Conservation (phyloP, 345 rosid species). For the Rhizophora apiculata region DNA sequence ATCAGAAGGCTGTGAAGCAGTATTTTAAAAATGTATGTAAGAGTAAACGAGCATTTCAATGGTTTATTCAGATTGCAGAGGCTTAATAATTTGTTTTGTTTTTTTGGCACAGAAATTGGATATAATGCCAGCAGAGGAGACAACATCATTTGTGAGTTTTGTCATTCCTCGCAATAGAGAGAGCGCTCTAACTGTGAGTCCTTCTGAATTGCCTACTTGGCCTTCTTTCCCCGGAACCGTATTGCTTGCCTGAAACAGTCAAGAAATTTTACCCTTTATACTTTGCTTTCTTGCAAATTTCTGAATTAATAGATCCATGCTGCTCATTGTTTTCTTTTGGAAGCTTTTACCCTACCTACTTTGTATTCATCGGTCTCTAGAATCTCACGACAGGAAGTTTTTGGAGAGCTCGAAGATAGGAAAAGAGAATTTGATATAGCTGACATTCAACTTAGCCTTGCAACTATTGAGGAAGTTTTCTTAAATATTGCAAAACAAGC, state of each 20-base stretch:
- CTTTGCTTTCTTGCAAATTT: no score
- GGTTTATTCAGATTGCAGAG: not conserved
- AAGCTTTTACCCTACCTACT: not conserved
- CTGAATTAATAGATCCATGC: no score
- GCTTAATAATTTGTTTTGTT: not conserved
- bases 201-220: not conserved
- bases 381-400: constrained; percentile 40
- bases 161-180: constrained; percentile 85
- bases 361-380: not conserved
- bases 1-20: constrained; percentile 52
- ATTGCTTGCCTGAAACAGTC: no score
- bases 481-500: constrained; percentile 86
- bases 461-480: constrained; percentile 95
- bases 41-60: constrained; percentile 4
- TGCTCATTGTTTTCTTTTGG: not conserved
- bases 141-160: constrained; percentile 62
- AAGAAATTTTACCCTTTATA: no score
- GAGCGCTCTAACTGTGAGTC: constrained; percentile 52
- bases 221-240: not conserved
- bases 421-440: constrained; percentile 64
- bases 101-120: constrained; percentile 49
- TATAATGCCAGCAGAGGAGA: constrained; percentile 66
- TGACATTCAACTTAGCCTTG: constrained; percentile 81
- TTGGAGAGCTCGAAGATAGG: constrained; percentile 69
- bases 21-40: constrained; percentile 70